Evolutionary conservation across 495 filamentous ascomycete genomes (phyloP), one percentile per base, ranked within the genome.

Genomic region (Pseudomonodictys pantanalensis): DNA sequence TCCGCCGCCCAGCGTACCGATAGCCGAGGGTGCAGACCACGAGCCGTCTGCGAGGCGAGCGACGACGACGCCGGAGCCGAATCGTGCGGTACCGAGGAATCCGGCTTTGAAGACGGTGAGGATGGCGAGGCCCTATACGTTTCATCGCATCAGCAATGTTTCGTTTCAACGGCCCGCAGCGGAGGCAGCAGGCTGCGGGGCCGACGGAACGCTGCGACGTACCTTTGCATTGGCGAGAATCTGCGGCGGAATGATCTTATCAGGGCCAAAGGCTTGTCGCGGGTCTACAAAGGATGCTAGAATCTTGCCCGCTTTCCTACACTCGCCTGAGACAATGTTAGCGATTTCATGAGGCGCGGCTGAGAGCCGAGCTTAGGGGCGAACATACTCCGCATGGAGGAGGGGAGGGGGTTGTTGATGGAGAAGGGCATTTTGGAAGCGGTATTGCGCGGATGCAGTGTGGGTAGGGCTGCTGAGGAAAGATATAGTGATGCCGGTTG

Each of bases 21-120:
- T 95, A 18, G 93, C 95, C 15, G 89, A 90, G 5, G 93, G 93
- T 15, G 93, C 95, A 56, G 89, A 95, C 93, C 93, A 98, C 46
- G 83, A 78, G 43, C 92, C 93, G 79, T 97, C 90, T 47, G 83
- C 79, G n/a, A 97, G 83, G 54, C 92, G 87, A 17, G 93, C 92
- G 61, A 98, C 89, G 48, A 98, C 93, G 41, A 98, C 77, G 15
- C 93, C 93, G 52, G 90, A 93, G 51, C 93, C 93, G 71, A 95
- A 96, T 57, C 93, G 86, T 60, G 82, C 92, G 17, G 91, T 92
- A 43, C 91, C 91, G 57, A 98, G 81, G 75, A 98, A 97, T 44
- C 95, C 93, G 59, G 90, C 92, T 78, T 98, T 98, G 67, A 97
- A 77, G 53, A 97, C 90, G 0, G 95, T 96, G 58, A 98, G 82